Evolutionary conservation across 345 rosid species (phyloP), one percentile per base, ranked within the genome.

Genomic region (Gossypium bickii): DNA sequence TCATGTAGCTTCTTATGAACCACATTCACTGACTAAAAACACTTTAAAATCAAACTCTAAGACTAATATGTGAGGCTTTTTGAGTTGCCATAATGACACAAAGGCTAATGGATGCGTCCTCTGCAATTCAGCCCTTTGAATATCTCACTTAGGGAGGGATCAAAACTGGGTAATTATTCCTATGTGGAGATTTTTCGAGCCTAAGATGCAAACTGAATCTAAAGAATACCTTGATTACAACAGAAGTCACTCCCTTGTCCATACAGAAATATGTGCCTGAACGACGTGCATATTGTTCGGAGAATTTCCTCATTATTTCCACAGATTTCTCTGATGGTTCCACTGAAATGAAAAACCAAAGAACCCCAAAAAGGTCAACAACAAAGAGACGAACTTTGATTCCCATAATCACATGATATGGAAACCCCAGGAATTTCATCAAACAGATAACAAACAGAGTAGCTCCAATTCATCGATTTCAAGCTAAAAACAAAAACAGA

Each of bases 291-390:
- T 95, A 95, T 80, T 95, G 99, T 82, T 95, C 98, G 0, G 99
- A 95, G 88, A 95, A 95, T 80, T 95, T 95, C 87, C 98, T 91
- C 99, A 95, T 92, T 29, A 92, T 74, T 74, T 95, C 99, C 51
- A 92, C 87, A 45, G 97, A 91, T 78, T 95, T 92, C 61, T 95
- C 97, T 59, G 93, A 82, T 7, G 96, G 98, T 49, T 95, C 99
- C 75, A 81, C 99, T 91, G 82, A 75, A 65, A 70, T 24, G 71
- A 2, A 52, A n/a, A 52, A 6, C 9, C 47, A 17, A 70, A 27
- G 2, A 52, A 34, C 60, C 59, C 47, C 16, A 17, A 52, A 70
- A 29, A 49, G n/a, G 4, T 3, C 0, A 4, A 10, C 18, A 9
- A 7, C n/a, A 17, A 70, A 29, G 11, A 34, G 61, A 70, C n/a